A percentile compares a stretch with the other conserved stretches of the same genome.
Conservation (phyloP, 2,329 filamentous ascomycete species). For the Blumeriella jaapii region DNA sequence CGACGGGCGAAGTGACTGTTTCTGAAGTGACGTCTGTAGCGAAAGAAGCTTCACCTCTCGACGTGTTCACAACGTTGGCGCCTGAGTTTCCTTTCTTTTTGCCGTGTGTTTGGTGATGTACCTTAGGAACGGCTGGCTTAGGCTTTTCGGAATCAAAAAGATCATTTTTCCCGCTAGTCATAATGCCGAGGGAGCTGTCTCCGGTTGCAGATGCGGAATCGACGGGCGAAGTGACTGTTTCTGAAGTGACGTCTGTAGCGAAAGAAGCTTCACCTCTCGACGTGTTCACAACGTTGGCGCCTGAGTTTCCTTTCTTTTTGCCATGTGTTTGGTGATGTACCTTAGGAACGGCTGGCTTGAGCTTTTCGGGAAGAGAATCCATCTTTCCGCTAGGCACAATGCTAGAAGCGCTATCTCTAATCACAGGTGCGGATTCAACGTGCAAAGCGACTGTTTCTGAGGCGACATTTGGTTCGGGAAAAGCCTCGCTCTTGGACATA, state of each 20-base stretch:
- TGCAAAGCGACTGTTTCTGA: neutral
- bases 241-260: neutral
- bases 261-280: neutral
- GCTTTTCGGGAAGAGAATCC: too few species aligned
- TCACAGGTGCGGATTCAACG: too few species aligned
- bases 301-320: neutral
- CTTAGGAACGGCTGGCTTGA: too few species aligned
- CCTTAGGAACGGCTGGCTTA: too few species aligned
- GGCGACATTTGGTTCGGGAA: neutral
- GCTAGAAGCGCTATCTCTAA: too few species aligned
- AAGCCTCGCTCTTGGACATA: neutral
- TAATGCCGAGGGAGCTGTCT: too few species aligned
- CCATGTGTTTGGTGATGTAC: neutral
- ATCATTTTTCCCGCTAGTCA: too few species aligned
- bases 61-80: neutral
- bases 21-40: constrained; percentile 4
- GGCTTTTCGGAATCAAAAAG: too few species aligned
- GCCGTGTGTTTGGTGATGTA: neutral
- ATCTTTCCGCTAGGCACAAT: too few species aligned
- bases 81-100: neutral
- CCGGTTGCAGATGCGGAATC: too few species aligned
- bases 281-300: neutral
- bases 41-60: constrained; percentile 4
- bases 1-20: constrained; percentile 1
- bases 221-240: neutral